Evolutionary conservation across 1,284 basidiomycete genomes (phyloP).

Genomic region (Apiotrichum mycotoxinovorans): DNA sequence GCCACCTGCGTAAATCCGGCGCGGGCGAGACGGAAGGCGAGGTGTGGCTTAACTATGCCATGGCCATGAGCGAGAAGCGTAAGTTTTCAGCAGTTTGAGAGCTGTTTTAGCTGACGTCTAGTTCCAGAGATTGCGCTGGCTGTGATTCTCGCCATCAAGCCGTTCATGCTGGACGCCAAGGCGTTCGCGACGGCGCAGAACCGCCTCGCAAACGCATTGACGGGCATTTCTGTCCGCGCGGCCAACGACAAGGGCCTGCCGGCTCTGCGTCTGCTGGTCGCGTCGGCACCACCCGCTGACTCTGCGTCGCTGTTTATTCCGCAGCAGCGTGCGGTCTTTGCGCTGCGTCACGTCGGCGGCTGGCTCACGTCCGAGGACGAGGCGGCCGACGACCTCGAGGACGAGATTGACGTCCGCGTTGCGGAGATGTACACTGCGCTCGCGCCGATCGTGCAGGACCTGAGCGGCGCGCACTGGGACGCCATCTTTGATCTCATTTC

Average conservation of each 20-base stretch:
- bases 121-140: conserved; percentile 66
- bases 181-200: conserved; percentile 80
- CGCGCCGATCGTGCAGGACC: conserved; percentile 81
- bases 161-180: conserved; percentile 64
- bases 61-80: conserved; percentile 63
- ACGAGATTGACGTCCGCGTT: conserved; percentile 72
- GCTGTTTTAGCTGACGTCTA: conserved; percentile 38
- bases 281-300: conserved; percentile 71
- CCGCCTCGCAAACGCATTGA: conserved; percentile 74
- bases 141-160: conserved; percentile 62
- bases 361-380: conserved; percentile 78
- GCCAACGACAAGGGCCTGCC: conserved; percentile 67
- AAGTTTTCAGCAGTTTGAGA: conserved; percentile 18
- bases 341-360: conserved; percentile 76
- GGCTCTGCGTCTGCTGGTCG: conserved; percentile 67
- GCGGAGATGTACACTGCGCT: conserved; percentile 71
- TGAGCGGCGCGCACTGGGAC: conserved; percentile 86
- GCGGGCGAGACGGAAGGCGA: conserved; percentile 66
- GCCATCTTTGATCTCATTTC: conserved; percentile 87
- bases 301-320: conserved; percentile 81
- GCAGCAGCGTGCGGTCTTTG: conserved; percentile 79
- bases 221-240: conserved; percentile 63
- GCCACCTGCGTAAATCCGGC: conserved; percentile 58
- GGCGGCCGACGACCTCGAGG: conserved; percentile 59
- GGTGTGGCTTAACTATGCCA: conserved; percentile 67